Evolutionary conservation across 2,329 filamentous ascomycete species (phyloP), one percentile per base, ranked within the genome.

Genomic region (Phyllosticta citriasiana): DNA sequence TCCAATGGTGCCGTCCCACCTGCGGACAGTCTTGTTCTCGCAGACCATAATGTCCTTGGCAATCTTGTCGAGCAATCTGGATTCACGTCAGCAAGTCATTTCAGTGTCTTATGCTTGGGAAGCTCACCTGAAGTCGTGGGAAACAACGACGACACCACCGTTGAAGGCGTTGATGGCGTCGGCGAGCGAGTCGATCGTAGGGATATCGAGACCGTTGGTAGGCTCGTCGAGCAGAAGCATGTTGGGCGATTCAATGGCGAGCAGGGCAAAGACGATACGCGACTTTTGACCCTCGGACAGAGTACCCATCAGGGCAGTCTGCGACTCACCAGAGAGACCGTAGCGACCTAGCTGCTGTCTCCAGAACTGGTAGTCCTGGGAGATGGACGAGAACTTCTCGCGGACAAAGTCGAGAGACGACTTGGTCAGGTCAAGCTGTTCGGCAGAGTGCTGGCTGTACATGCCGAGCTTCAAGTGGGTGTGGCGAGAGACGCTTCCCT

Each of bases 41-140:
- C 95, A 99, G 61, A 99, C 94, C 79, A 99, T 86, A 77, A 99
- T 99, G 77, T 99, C 91, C 84, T 99, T 99, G 69, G 94, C 94
- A 76, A 99, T 97, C 83, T 96, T 97, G 85, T 99, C 94, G 67
- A 99, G 86, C 71, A 99, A 82, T 82, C 93, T 95, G 69, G 57
- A 8, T n/a, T 33, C 27, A 19, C n/a, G 67, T 80, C 70, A 79
- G 77, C 64, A 64, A 53, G 57, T 55, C 59, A 64, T 65, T 54
- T 7, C 14, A 4, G 47, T 3, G 10, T 19, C 16, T 40, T n/a
- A 2, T 1, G 26, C 3, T 26, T 40, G n/a, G 12, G 2, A 53
- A 19, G 57, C 86, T 74, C 85, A 95, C 91, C 91, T 88, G 85
- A 99, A 99, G 77, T 99, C 94, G 88, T 99, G 94, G 70, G 89